Base-by-base conservation (phyloP, 108 stramenopile species). In the Mayamaea pseudoterrestris region DNA sequence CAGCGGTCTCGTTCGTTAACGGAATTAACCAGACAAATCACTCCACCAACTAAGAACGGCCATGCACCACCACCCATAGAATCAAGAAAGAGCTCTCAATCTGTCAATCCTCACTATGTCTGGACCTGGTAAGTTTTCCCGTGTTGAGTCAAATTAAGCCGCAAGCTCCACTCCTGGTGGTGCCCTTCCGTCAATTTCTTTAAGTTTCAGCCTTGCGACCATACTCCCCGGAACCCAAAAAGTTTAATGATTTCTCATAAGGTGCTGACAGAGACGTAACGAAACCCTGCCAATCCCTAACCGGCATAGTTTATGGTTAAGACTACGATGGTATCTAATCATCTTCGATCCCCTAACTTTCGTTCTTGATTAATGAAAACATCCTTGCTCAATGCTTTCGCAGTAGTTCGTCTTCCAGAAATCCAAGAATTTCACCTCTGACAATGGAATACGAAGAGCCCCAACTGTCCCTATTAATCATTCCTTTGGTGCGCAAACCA, bases 311-410 rank as follows among this genome's bases (percentile, higher is more conserved):
- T 92, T 95, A 95, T 93, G 90, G 94, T 95, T 88, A 89, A 95
- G 90, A 91, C 91, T 95, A 93, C 90, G 94, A 95, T 88, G 94
- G 94, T 92, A 95, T 95, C 91, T 95, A 87, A 93, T 93, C 94
- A 90, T 95, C 94, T 95, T 95, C 85, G 89, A 91, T 91, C 90
- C 86, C 94, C 86, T 86, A 84, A 90, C 83, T 90, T 91, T 94
- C 90, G 93, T 90, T 94, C 90, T 94, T 94, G 90, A 94, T 94
- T 92, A 90, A 88, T 92, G 85, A 92, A 91, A 92, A 94, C 88
- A 89, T 94, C 87, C 93, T 92, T 92, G 90, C 78, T 87, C 89
- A 91, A 91, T 91, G 88, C 93, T 90, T 94, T 94, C 89, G 93
- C 93, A 90, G 90, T 90, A 89, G 93, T 93, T 93, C 88, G 89